Evolutionary conservation across 257 asterid species (phyloP), one percentile per base, ranked within the genome.

Genomic region (Solanum bukasovii): DNA sequence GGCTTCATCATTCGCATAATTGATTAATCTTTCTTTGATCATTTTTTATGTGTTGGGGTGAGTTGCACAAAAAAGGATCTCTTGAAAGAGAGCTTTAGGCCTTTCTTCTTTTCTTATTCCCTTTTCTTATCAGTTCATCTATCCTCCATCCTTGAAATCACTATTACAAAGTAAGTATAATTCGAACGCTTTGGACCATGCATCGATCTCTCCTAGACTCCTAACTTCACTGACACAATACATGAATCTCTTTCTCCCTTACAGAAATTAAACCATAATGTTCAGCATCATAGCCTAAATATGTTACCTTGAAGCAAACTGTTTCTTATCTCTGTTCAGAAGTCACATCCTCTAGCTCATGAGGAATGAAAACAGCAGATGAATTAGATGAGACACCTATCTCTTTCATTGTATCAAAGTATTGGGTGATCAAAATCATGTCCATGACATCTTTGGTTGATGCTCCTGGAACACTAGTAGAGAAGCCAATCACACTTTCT

Each of bases 331-430:
- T 88, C 84, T 37, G 87, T n/a, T 75, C 87, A 79, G 38, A 88
- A 52, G 37, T 84, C 88, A 27, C 88, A 7, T 85, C 85, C n/a
- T 88, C 87, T 3, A 84, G 89, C 13, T 88, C 82, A 8, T 87
- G 89, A 44, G 91, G 91, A 61, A 88, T 87, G 87, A 88, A 90
- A 37, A 90, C 89, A 68, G 72, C 38, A 38, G 86, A 84, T 52
- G 90, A 84, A 35, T 90, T 89, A 16, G 92, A 88, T 8, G 89
- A 78, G 46, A 87, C 87, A 7, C 91, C 86, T 11, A 90, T 87
- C 73, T 90, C 92, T 79, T 79, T 88, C 88, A 88, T 46, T 67
- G 90, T 84, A 89, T 90, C 91, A 25, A 90, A 88, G 77, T 88
- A 88, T 52, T 88, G 91, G 25, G 91, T 90, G 31, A 90, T 84